A percentile compares a stretch with the other conserved stretches of the same genome.
Evolutionary conservation across 2,329 filamentous ascomycete species (phyloP).

Genomic region (Exserohilum turcica): DNA sequence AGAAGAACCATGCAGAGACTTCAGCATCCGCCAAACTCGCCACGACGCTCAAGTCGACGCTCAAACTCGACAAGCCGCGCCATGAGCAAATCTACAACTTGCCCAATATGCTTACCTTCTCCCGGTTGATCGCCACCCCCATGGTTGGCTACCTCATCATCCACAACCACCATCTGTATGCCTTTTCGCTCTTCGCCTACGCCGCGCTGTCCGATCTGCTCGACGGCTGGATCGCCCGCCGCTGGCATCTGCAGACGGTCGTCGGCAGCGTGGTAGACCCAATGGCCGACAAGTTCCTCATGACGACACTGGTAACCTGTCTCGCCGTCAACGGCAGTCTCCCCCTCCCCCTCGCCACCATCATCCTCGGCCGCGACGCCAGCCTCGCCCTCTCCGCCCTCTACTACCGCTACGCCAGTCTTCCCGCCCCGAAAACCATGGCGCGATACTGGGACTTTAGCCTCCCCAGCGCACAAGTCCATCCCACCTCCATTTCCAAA

Average conservation of each 20-base stretch:
- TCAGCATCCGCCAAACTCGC: slow-evolving; percentile 30
- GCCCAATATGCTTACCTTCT: slow-evolving; percentile 91
- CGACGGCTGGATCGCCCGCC: slow-evolving; percentile 90
- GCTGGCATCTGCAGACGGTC: slow-evolving; percentile 87
- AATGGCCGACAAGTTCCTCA: slow-evolving; percentile 94
- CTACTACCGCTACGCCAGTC: slow-evolving; percentile 93
- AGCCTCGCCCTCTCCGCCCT: slow-evolving; percentile 83
- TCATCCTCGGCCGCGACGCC: slow-evolving; percentile 88
- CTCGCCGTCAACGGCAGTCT: slow-evolving; percentile 81
- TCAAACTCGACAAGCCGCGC: slow-evolving; percentile 41
- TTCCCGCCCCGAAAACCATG: slow-evolving; percentile 93
- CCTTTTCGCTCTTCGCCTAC: slow-evolving; percentile 86
- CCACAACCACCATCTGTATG: slow-evolving; percentile 77
- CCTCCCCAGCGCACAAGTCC: slow-evolving; percentile 82
- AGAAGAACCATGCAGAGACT: neutral
- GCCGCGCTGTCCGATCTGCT: slow-evolving; percentile 89
- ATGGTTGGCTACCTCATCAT: slow-evolving; percentile 87
- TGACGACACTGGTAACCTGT: slow-evolving; percentile 89
- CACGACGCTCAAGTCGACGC: slow-evolving; percentile 36
- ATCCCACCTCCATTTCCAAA: slow-evolving; percentile 82
- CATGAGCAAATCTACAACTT: slow-evolving; percentile 93
- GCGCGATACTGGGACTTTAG: slow-evolving; percentile 96
- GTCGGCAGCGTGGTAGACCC: slow-evolving; percentile 87
- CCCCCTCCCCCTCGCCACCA: slow-evolving; percentile 82
- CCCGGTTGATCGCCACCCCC: slow-evolving; percentile 81